These are phyloP conservation scores for Cytospora paraplurivora DNA, from an alignment of 2,329 filamentous ascomycete genomes.

Conservation along the genomic window DNA sequence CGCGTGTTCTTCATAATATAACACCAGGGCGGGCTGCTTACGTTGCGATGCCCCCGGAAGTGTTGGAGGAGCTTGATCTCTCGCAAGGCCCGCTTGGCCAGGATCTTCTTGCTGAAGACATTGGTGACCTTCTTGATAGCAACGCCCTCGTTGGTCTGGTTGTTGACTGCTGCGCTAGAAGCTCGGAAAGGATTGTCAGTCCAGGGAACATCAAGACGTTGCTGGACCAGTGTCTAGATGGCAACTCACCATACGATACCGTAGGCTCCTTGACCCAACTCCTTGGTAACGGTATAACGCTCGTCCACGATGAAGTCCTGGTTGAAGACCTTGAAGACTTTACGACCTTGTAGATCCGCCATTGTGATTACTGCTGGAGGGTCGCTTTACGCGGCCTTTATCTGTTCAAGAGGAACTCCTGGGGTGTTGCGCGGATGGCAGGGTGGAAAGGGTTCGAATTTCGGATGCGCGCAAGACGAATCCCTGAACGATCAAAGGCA, in stretches of 20 bases:
- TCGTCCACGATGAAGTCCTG: slow-evolving; percentile 99
- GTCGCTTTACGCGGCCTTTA: background rate
- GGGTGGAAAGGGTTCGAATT: background rate
- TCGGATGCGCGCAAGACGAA: slow-evolving; percentile 4
- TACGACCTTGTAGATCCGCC: slow-evolving; percentile 57
- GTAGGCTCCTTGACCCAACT: slow-evolving; percentile 96
- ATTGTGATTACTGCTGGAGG: slow-evolving; percentile 30
- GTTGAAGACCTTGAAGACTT: slow-evolving; percentile 99
- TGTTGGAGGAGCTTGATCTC: slow-evolving; percentile 99
- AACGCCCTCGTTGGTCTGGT: slow-evolving; percentile 86
- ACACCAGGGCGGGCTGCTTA: slow-evolving; percentile 46
- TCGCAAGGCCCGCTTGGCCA: slow-evolving; percentile 94
- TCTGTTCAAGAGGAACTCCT: background rate
- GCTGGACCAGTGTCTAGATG: background rate
- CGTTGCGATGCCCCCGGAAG: slow-evolving; percentile 87
- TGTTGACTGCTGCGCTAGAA: slow-evolving; percentile 84
- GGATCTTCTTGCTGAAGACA: slow-evolving; percentile 99
- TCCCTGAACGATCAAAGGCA: slow-evolving; percentile 13
- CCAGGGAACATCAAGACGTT: background rate
- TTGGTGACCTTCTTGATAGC: slow-evolving; percentile 99
- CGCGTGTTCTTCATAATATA: background rate
- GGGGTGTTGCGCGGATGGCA: background rate
- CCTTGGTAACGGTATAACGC: slow-evolving; percentile 97
- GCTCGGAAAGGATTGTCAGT: slow-evolving; percentile 13
- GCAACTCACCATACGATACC: slow-evolving; percentile 89